A percentile compares a stretch with the other conserved stretches of the same genome.
These are phyloP conservation scores for Phanerochaete carnosa DNA, from an alignment of 768 basidiomycete species.

Conservation along the genomic window DNA sequence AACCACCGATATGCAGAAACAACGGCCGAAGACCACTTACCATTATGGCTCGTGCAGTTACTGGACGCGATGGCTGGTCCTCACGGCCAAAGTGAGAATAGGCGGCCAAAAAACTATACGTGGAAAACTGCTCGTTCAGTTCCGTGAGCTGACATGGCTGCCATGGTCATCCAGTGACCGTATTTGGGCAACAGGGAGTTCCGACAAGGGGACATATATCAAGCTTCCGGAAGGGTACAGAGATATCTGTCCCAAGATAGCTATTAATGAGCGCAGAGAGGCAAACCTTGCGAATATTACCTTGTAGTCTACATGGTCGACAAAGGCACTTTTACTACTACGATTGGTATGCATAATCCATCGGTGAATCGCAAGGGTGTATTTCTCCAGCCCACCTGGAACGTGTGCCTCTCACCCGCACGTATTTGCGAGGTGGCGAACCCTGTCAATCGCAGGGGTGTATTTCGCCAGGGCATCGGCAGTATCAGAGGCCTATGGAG, in stretches of 20 bases:
- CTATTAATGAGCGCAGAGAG: neutral
- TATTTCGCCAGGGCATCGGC: no score
- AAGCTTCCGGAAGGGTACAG: neutral
- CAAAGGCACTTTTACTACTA: no score
- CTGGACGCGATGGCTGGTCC: neutral
- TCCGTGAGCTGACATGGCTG: neutral
- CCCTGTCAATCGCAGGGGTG: no score
- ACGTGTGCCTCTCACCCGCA: no score
- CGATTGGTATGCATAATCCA: no score
- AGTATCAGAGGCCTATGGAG: no score
- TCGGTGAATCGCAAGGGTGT: no score
- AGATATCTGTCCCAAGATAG: neutral
- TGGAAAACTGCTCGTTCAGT: neutral
- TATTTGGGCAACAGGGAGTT: neutral
- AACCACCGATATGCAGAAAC: no score
- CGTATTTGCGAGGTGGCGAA: no score
- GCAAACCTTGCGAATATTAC: no score
- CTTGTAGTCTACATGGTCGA: no score
- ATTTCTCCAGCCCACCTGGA: no score
- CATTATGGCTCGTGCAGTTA: neutral
- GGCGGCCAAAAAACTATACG: neutral
- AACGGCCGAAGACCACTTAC: neutral
- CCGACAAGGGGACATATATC: neutral
- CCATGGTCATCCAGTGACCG: neutral
- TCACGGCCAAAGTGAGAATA: neutral